Conservation (phyloP, 164 flowering plant species). For the Brasenia schreberi region DNA sequence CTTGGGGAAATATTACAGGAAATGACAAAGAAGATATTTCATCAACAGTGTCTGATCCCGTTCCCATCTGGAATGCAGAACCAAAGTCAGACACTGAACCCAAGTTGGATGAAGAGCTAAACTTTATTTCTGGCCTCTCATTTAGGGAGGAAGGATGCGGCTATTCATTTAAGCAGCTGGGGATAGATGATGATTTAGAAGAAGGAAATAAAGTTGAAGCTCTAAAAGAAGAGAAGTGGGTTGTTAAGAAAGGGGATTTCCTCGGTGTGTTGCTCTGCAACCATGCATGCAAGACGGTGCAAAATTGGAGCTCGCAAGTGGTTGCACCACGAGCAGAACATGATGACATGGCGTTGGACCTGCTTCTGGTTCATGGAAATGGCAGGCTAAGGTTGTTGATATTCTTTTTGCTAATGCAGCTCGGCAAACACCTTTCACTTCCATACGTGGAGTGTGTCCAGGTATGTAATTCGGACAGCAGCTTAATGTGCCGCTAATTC, state of each 20-base stretch:
- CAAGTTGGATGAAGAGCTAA: slow-evolving; percentile 36
- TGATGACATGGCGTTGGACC: slow-evolving; percentile 75
- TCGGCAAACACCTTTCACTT: slow-evolving; percentile 77
- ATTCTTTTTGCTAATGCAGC: slow-evolving; percentile 68
- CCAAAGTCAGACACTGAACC: slow-evolving; percentile 91
- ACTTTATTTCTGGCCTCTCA: not conserved
- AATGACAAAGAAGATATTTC: slow-evolving; percentile 94
- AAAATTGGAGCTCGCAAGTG: slow-evolving; percentile 81
- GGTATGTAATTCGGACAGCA: slow-evolving; percentile 30
- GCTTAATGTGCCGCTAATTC: too few species aligned
- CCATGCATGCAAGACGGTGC: slow-evolving; percentile 95
- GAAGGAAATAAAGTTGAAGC: slow-evolving; percentile 27
- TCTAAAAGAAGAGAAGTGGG: slow-evolving; percentile 54
- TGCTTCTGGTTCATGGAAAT: slow-evolving; percentile 82
- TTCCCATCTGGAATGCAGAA: slow-evolving; percentile 97
- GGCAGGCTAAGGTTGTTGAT: slow-evolving; percentile 67
- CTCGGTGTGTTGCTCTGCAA: slow-evolving; percentile 91
- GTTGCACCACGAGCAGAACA: slow-evolving; percentile 95
- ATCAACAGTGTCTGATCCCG: slow-evolving; percentile 98
- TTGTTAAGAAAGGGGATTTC: slow-evolving; percentile 57
- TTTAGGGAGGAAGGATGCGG: slow-evolving; percentile 2
- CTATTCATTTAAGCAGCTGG: slow-evolving; percentile 67
- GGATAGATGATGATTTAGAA: slow-evolving; percentile 47
- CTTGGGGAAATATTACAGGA: slow-evolving; percentile 71
- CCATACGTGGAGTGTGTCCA: slow-evolving; percentile 92